Evolutionary conservation across 805 yeast species (phyloP).

Genomic region (Blastobotrys muscicola): DNA sequence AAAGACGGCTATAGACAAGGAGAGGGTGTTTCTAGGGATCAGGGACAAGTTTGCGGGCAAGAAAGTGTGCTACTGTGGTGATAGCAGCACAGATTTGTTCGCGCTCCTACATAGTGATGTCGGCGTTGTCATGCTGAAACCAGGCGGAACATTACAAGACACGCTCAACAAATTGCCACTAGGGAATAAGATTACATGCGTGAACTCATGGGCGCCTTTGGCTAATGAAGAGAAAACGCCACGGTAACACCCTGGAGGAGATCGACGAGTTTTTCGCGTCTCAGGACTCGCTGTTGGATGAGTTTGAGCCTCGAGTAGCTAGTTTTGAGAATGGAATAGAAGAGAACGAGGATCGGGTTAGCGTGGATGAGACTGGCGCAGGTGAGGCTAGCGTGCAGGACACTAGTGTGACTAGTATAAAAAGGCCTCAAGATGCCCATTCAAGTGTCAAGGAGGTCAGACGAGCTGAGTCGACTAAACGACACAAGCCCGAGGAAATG

Average conservation of each 20-base stretch:
- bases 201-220: too few relatives aligned
- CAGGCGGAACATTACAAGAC: not conserved
- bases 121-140: conserved; percentile 36
- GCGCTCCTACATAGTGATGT: conserved; percentile 38
- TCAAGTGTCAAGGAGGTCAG: too few relatives aligned
- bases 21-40: conserved; percentile 20
- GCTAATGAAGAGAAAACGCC: not conserved
- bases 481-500: not conserved
- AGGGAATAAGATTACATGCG: not conserved
- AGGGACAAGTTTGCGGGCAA: conserved; percentile 1
- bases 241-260: conserved; percentile 6
- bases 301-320: not conserved
- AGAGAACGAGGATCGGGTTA: not conserved
- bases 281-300: conserved; percentile 1
- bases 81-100: conserved; percentile 50
- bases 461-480: not conserved
- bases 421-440: not conserved
- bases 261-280: conserved; percentile 3
- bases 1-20: conserved; percentile 50
- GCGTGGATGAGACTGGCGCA: not conserved
- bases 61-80: conserved; percentile 44
- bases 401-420: not conserved
- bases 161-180: not conserved
- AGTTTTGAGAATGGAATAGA: too few relatives aligned
- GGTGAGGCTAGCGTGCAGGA: not conserved